Evolutionary conservation across 257 asterid species (phyloP).

Genomic region (Eucommia ulmoides): DNA sequence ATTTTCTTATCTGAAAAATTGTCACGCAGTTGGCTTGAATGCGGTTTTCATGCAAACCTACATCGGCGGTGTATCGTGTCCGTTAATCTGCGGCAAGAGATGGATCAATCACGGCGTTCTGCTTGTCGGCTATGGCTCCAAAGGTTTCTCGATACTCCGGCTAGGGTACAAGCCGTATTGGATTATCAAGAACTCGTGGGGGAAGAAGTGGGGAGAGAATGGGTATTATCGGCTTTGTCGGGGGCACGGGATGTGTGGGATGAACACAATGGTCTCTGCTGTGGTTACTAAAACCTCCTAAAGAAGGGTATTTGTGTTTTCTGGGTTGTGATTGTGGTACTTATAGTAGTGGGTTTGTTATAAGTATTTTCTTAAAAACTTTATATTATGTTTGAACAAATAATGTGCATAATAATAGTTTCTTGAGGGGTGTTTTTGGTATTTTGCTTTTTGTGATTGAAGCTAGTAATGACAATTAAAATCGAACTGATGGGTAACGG

Average conservation of each 20-base stretch:
- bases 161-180: slow-evolving; percentile 63
- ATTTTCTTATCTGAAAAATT: too few relatives aligned
- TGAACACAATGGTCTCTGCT: slow-evolving; percentile 73
- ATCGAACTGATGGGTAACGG: too few relatives aligned
- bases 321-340: too few relatives aligned
- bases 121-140: slow-evolving; percentile 68
- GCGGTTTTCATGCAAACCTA: slow-evolving; percentile 88
- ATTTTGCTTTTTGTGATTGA: too few relatives aligned
- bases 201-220: slow-evolving; percentile 63
- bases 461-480: too few relatives aligned
- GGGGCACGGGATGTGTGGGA: slow-evolving; percentile 79
- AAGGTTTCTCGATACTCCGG: slow-evolving; percentile 60
- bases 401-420: too few relatives aligned
- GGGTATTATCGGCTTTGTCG: slow-evolving; percentile 58
- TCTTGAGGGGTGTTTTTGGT: too few relatives aligned
- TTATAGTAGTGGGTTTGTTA: too few relatives aligned
- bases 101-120: slow-evolving; percentile 63
- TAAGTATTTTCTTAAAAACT: too few relatives aligned
- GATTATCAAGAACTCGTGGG: slow-evolving; percentile 91
- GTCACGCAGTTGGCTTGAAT: slow-evolving; percentile 63
- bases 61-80: slow-evolving; percentile 79
- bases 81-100: slow-evolving; percentile 55
- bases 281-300: slow-evolving; percentile 36
- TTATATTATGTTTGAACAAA: too few relatives aligned
- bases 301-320: too few relatives aligned